Conservation (phyloP, 257 asterid genomes). For the Solanum etuberosum region DNA sequence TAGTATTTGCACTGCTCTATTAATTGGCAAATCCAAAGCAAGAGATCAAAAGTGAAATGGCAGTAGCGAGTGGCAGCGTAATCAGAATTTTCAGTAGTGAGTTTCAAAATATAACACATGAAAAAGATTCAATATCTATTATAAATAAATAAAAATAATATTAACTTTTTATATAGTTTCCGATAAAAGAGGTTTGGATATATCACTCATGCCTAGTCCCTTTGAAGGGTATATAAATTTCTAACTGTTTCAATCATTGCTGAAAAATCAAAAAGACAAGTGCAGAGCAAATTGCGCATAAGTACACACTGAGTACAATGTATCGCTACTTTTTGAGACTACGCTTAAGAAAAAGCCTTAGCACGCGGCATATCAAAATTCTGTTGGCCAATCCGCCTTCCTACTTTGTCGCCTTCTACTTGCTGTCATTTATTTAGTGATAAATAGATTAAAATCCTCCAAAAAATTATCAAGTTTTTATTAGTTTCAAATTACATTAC, state of each 20-base stretch:
- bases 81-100: not conserved
- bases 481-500: not conserved
- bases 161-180: too few relatives aligned
- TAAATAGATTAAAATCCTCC: not conserved
- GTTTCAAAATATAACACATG: not conserved
- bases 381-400: slow-evolving; percentile 4
- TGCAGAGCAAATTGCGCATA: not conserved
- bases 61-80: not conserved
- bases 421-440: too few relatives aligned
- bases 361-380: slow-evolving; percentile 2
- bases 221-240: too few relatives aligned
- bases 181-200: not conserved
- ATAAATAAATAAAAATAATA: not conserved
- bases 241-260: not conserved
- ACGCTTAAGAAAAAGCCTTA: not conserved
- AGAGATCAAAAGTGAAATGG: not conserved
- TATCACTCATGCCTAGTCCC: not conserved
- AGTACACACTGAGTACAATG: not conserved
- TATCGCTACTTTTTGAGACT: not conserved
- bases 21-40: not conserved
- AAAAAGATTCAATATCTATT: not conserved
- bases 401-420: not conserved
- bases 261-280: not conserved
- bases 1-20: too few relatives aligned
- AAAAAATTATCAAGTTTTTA: not conserved